Evolutionary conservation across 805 yeast species (phyloP), one percentile per base, ranked within the genome.

Genomic region (Candida andamanensis): DNA sequence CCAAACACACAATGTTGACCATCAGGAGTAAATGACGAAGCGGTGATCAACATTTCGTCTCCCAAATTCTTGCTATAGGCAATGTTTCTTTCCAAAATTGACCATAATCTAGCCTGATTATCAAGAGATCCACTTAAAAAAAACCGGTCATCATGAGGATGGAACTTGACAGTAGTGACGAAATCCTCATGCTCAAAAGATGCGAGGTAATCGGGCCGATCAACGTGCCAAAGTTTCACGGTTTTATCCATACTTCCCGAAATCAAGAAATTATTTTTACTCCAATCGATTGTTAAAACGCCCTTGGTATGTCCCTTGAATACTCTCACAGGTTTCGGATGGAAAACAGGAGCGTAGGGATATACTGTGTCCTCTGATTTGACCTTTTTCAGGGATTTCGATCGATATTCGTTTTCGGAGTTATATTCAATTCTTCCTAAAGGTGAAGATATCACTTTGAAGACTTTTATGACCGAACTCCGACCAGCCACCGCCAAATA

Each of bases 191-290:
- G 89, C 9, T 56, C 52, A 46, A 83, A 87, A 1, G 77, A 67
- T 29, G 80, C 70, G 12, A 89, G 59, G 31, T 85, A 76, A 11
- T 63, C 68, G 2, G 57, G 59, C 29, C 89, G 67, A 24, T 83
- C 85, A 9, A 81, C 72, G 53, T 89, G 94, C 96, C 97, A 89
- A 28, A 89, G 59, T 41, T 75, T 74, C 2, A 78, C 95, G 0
- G 94, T 80, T 41, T 75, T 72, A 56, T 89, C 97, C 80, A 84
- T 82, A 2, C 95, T 82, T 3, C 92, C 79, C 0, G 92, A 69
- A 1, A 86, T 52, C 18, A 90, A 52, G 45, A 89, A 89, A 50
- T 80, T 80, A 56, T 86, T 87, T 45, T 80, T 80, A 31, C 94
- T 81, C 97, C 97, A 89, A 46, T 84, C 85, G 20, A 89, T 49